Evolutionary conservation across 495 filamentous ascomycete genomes (phyloP).

Genomic region (Acidiella bohemica): DNA sequence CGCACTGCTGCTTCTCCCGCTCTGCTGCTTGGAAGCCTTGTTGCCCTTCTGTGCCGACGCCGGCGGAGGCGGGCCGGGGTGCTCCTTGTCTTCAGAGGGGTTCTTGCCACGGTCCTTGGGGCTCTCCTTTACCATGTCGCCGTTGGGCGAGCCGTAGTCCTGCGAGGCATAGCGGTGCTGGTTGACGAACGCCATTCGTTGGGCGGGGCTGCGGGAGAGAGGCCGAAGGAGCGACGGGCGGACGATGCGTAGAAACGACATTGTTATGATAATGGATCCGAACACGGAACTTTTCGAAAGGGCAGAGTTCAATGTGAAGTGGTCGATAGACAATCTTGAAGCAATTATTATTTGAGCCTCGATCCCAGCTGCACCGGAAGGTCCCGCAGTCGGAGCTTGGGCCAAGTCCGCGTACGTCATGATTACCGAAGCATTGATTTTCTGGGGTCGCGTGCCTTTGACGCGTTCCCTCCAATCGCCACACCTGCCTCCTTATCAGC

Average conservation of each 20-base stretch:
- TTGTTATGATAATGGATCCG: no score
- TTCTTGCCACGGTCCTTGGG: conserved; percentile 22
- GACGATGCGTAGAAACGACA: conserved; percentile 22
- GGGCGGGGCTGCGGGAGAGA: conserved; percentile 9
- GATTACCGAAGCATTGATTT: no score
- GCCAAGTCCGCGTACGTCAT: no score
- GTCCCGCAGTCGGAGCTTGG: no score
- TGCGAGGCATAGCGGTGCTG: conserved; percentile 20
- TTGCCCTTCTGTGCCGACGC: conserved; percentile 19
- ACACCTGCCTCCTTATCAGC: no score
- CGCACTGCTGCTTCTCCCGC: not conserved
- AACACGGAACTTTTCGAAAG: no score
- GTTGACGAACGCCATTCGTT: conserved; percentile 10
- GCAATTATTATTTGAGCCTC: no score
- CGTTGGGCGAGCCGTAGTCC: conserved; percentile 27
- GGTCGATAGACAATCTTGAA: no score
- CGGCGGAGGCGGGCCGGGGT: conserved; percentile 27
- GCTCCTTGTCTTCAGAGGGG: conserved; percentile 22
- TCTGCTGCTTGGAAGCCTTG: not conserved
- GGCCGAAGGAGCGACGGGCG: conserved; percentile 20
- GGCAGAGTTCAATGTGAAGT: no score
- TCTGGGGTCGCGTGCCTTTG: no score
- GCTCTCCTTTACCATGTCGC: conserved; percentile 23
- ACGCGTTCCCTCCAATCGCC: no score
- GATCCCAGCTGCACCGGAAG: no score